Base-by-base conservation (phyloP, 441 rosid species). In the Francoa sonchifolia region DNA sequence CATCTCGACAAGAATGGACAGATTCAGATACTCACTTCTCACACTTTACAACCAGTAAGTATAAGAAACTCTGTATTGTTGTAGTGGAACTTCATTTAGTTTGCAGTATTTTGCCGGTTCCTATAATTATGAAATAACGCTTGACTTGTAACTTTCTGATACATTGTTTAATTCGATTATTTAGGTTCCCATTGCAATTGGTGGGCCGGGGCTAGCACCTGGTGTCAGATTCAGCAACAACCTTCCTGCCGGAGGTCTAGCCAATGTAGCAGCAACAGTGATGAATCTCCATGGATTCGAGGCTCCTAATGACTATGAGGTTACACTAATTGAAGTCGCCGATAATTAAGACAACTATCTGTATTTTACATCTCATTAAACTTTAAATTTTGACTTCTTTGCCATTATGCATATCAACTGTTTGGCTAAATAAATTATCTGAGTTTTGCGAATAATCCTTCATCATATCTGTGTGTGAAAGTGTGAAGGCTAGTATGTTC, bases 191-290 rank as follows among this genome's bases (percentile, higher is more conserved):
- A 57, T 90, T 51, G 98, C 95, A 19, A 82, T 90, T 4, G 98
- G 98, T 44, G 98, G 98, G 22, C 93, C 95, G 9, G 96, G 98
- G 33, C 55, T 86, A 61, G 69, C 71, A 2, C 48, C 71, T 15
- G 77, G 86, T 41, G 82, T 70, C 0, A 76, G 71, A 54, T 77
- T 85, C 76, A 77, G 95, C 54, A 55, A 39, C 29, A 85, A 85
- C 59, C 52, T 90, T 12, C 79, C 80, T 0, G 36, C n/a, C 2
- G 89, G 77, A 0, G 98, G 98, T 44, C 96, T 90, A 3, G 98
- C 96, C 6, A 90, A 90, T 53, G 96, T 90, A 20, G 98, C 96
- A 31, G 96, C 98, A 2, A 85, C 98, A 1, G 80, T 90, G 69
- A 82, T 90, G 56, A 90, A 90, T 66, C 94, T 90, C 33, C 98